Base-by-base conservation (phyloP, 129 eudicot species). In the Dittrichia graveolens region DNA sequence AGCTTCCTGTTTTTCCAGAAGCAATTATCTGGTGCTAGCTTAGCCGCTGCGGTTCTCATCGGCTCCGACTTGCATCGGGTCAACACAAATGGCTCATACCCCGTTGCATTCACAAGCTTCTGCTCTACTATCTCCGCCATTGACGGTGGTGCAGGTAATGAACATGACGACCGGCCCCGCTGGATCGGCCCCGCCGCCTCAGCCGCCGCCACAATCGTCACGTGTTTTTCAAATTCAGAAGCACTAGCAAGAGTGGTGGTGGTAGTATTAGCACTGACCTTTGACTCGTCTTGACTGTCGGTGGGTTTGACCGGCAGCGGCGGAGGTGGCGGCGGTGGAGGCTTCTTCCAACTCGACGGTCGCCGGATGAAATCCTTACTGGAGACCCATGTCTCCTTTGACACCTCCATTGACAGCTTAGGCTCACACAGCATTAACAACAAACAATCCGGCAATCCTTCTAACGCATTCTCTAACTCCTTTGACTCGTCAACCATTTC, bases 51-150 rank as follows among this genome's bases (percentile, higher is more conserved):
- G 8, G 93, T 86, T 72, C 94, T 86, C 85, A 88, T 86, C 67
- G 99, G 99, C 85, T 84, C 99, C 5, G 99, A 95, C 83, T 95
- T 95, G 80, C 99, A 95, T 72, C 99, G 62, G 0, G 97, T 88
- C 75, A 95, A 75, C 73, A 83, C 96, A 41, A 86, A 88, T 73
- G 99, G 96, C 87, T 95, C 99, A 14, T 83, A 94, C 58, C 82
- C 95, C 59, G 74, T 89, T 5, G 91, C 89, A 40, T 85, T 85
- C 80, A 78, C 84, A 18, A 82, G 87, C 75, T 90, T 95, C 86
- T 87, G 88, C 75, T 88, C 99, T 5, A 90, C 71, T 91, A 84
- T 70, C 52, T 85, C 70, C 39, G 94, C 91, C 89, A 87, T 83
- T 2, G 95, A 79, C 50, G 82, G 77, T 52, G 81, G 67, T 12